These are phyloP conservation scores for Delitschia confertaspora DNA, from an alignment of 495 filamentous ascomycete genomes.

Conservation along the genomic window DNA sequence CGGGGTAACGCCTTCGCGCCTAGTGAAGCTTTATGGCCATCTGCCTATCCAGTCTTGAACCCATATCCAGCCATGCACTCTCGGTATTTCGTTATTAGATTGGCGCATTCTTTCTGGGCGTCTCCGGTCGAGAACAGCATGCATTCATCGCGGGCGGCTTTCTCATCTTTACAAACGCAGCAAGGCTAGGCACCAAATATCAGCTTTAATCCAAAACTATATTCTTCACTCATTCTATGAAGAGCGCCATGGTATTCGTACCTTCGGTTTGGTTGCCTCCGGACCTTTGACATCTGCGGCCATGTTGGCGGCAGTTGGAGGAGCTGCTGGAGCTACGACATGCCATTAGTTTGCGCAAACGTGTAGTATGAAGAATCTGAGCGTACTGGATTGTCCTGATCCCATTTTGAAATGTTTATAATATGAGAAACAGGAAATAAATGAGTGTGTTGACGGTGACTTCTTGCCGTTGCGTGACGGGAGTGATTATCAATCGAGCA, in stretches of 20 bases:
- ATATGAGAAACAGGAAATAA: neutral
- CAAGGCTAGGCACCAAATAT: constrained; percentile 54
- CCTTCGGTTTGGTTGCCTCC: constrained; percentile 48
- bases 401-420: constrained; percentile 17
- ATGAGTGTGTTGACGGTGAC: neutral
- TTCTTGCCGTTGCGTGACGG: neutral
- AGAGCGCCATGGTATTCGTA: constrained; percentile 24
- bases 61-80: constrained; percentile 90
- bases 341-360: constrained; percentile 1
- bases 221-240: neutral
- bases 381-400: constrained; percentile 26
- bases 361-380: neutral
- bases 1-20: too few species aligned
- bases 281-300: constrained; percentile 38
- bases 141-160: constrained; percentile 86
- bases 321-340: constrained; percentile 6
- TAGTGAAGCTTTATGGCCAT: neutral
- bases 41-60: too few species aligned
- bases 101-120: constrained; percentile 68
- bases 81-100: constrained; percentile 75
- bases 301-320: constrained; percentile 35
- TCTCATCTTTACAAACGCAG: constrained; percentile 96
- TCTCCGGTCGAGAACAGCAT: constrained; percentile 87
- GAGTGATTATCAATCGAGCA: constrained; percentile 1
- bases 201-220: neutral